Evolutionary conservation across 768 basidiomycete species (phyloP).

Genomic region (Mycena rebaudengoi): DNA sequence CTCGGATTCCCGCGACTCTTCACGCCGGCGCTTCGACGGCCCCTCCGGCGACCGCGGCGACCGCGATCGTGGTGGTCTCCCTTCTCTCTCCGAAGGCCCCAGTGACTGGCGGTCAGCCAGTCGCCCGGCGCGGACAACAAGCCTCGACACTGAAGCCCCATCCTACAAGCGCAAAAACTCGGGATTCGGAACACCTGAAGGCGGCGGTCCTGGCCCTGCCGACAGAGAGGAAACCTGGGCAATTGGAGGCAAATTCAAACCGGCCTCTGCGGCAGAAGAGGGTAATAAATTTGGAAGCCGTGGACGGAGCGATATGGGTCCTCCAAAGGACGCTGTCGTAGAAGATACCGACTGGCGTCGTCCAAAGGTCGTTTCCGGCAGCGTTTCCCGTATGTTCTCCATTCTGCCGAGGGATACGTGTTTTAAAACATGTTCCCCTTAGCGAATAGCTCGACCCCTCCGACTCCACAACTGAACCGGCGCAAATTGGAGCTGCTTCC

Average conservation of each 20-base stretch:
- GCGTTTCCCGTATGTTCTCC: slow-evolving; percentile 67
- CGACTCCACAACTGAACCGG: slow-evolving; percentile 82
- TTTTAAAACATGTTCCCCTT: slow-evolving; percentile 17
- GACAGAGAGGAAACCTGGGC: slow-evolving; percentile 85
- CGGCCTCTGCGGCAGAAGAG: slow-evolving; percentile 52
- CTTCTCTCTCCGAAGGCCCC: slow-evolving; percentile 65
- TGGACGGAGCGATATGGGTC: slow-evolving; percentile 62
- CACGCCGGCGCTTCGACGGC: slow-evolving; percentile 74
- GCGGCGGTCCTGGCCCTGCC: slow-evolving; percentile 57
- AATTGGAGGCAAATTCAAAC: slow-evolving; percentile 78
- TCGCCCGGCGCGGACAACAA: slow-evolving; percentile 43
- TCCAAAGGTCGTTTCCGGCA: slow-evolving; percentile 50
- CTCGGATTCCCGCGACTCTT: slow-evolving; percentile 66
- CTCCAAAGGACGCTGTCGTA: slow-evolving; percentile 51
- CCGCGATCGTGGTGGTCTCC: slow-evolving; percentile 47
- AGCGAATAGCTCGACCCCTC: slow-evolving; percentile 80
- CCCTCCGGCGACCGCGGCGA: slow-evolving; percentile 50
- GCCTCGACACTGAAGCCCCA: slow-evolving; percentile 57
- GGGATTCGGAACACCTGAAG: slow-evolving; percentile 57
- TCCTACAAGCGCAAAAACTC: slow-evolving; percentile 65
- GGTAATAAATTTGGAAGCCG: slow-evolving; percentile 47
- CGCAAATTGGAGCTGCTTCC: slow-evolving; percentile 89
- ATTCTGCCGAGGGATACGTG: slow-evolving; percentile 1
- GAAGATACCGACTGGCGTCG: slow-evolving; percentile 84
- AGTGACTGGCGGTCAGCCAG: slow-evolving; percentile 79